Base-by-base conservation (phyloP, 495 filamentous ascomycete species). In the Neurospora sp. region DNA sequence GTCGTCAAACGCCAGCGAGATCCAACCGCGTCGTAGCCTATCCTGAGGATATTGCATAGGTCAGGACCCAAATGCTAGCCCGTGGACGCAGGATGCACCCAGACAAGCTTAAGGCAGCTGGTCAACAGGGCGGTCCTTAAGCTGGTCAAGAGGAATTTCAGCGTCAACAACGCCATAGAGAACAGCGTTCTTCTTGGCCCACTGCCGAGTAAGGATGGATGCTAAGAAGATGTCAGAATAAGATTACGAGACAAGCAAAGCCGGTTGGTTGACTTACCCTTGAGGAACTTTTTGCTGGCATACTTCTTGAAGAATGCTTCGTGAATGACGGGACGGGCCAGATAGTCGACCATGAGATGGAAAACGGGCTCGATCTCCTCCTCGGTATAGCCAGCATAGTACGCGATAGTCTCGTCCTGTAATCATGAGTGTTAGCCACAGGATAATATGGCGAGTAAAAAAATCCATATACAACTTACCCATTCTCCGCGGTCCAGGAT, bases 261-360 rank as follows among this genome's bases (percentile, higher is more conserved):
- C 8, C 40, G 61, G 35, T 10, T 48, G n/a, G 3, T 71, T 59
- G 20, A 74, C 82, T 79, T 88, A 94, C 96, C 95, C 85, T 98
- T 98, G 78, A 98, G 82, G 83, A 97, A 99, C 82, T 95, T 97
- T 86, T 98, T 98, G 88, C 93, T 96, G 18, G 96, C 96, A 78
- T 99, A 99, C 81, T 99, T 99, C 87, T 95, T 96, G 87, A 97
- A 98, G 88, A 99, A 98, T 20, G 96, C 96, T 81, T 98, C 94
- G 76, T 98, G 96, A 46, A 87, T 87, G 61, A 97, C 93, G 39
- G 96, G 96, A 10, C 90, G 88, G 72, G 90, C 91, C 41, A 98
- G 89, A 78, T 98, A 98, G 78, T 98, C 94, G 71, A 99, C 88
- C 95, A 99, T 98, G 69, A 98, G 84, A 76, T 89, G 87, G 82